These are phyloP conservation scores for Lignosus rhinocerotis DNA, from an alignment of 1,284 basidiomycete species.

Conservation along the genomic window DNA sequence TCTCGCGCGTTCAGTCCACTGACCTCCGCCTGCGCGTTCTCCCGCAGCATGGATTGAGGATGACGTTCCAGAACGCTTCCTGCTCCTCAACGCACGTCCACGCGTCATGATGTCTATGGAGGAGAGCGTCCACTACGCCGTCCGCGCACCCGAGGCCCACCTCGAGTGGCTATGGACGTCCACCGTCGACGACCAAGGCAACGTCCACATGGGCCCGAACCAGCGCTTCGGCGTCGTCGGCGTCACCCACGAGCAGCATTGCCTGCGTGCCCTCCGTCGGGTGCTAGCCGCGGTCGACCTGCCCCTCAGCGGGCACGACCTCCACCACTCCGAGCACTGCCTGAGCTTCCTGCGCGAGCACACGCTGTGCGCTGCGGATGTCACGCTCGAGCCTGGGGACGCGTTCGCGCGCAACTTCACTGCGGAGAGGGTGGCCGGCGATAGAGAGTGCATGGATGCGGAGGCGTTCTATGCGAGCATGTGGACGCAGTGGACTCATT, in stretches of 20 bases:
- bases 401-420: slow-evolving; percentile 22
- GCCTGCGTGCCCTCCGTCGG: slow-evolving; percentile 31
- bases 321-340: slow-evolving; percentile 21
- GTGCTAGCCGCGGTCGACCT: slow-evolving; percentile 7
- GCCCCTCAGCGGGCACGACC: background rate
- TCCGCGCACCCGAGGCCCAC: slow-evolving; percentile 21
- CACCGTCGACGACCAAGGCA: slow-evolving; percentile 28
- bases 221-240: slow-evolving; percentile 34
- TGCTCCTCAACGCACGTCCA: slow-evolving; percentile 1
- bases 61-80: slow-evolving; percentile 13
- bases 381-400: slow-evolving; percentile 34
- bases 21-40: background rate
- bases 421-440: slow-evolving; percentile 1
- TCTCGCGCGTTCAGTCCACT: background rate
- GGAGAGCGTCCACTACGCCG: slow-evolving; percentile 26
- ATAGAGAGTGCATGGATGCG: slow-evolving; percentile 1
- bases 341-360: slow-evolving; percentile 31
- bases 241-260: slow-evolving; percentile 43
- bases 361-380: slow-evolving; percentile 38
- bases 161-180: slow-evolving; percentile 33
- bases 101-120: slow-evolving; percentile 13
- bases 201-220: slow-evolving; percentile 34
- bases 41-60: slow-evolving; percentile 14
- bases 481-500: slow-evolving; percentile 1
- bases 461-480: slow-evolving; percentile 9